Conservation (phyloP, 148 eudicot species). For the Pouteria glomerata region DNA sequence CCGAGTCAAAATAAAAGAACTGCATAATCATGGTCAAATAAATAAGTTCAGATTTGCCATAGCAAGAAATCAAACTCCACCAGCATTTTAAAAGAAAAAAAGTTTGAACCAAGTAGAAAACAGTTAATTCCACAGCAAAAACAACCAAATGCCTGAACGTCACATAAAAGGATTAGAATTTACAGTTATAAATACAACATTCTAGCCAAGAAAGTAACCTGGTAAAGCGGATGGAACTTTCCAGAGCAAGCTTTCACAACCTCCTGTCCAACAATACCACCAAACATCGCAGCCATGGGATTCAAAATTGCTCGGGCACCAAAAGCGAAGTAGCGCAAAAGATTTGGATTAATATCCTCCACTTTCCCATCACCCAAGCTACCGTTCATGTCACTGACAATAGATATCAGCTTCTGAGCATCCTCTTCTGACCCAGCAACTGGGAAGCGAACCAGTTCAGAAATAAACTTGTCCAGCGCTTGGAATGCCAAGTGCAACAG, state of each 20-base stretch:
- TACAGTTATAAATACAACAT: background rate
- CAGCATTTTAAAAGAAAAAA: background rate
- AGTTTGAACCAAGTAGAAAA: background rate
- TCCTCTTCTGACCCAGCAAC: slow-evolving; percentile 71
- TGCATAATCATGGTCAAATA: slow-evolving; percentile 23
- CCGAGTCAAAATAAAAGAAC: slow-evolving; percentile 95
- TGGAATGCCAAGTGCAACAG: slow-evolving; percentile 67
- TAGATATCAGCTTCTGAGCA: slow-evolving; percentile 61
- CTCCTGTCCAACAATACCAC: slow-evolving; percentile 93
- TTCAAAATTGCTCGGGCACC: slow-evolving; percentile 86
- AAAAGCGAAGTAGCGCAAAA: slow-evolving; percentile 71
- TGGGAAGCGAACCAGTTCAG: slow-evolving; percentile 51
- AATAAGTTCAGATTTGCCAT: slow-evolving; percentile 1
- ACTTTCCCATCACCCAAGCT: slow-evolving; percentile 46
- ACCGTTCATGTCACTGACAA: slow-evolving; percentile 42
- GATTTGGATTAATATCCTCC: slow-evolving; percentile 64
- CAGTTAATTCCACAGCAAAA: background rate
- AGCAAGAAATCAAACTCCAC: slow-evolving; percentile 4
- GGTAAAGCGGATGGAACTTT: slow-evolving; percentile 88
- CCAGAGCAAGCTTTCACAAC: slow-evolving; percentile 96
- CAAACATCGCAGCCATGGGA: slow-evolving; percentile 99
- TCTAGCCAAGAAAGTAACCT: slow-evolving; percentile 35
- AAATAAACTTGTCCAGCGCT: slow-evolving; percentile 57
- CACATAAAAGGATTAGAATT: background rate
- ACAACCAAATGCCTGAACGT: background rate